Base-by-base conservation (phyloP, 805 yeast genomes). In the Ogataea angusta region DNA sequence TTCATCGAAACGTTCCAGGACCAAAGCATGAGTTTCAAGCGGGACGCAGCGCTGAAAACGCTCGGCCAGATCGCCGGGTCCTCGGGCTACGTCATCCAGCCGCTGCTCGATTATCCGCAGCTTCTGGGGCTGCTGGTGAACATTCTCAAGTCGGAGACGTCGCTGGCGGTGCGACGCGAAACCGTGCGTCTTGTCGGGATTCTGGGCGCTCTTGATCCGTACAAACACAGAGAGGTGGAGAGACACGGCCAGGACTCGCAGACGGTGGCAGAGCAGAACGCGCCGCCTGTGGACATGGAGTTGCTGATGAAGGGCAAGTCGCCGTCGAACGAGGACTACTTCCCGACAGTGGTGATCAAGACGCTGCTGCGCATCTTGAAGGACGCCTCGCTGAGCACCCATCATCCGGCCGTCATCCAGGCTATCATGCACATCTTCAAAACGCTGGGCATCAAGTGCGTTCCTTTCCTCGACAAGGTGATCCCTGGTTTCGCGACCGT, bases 121-220 rank as follows among this genome's bases (percentile, higher is more conserved):
- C 68, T 93, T 19, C 66, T 93, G 30, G 89, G 91, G 6, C 78
- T 87, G 62, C 67, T 93, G 23, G 86, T 89, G 3, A 82, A 80
- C 39, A 88, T 93, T 29, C 66, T 93, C 40, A 85, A 85, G 48
- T 78, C 89, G 43, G 97, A 91, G 54, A 76, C 79, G 9, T 78
- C 95, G 0, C 75, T 82, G 3, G 66, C 75, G 4, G 80, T 87
- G 6, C 78, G 93, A 54, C 69, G 96, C 42, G 98, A 93, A 59
- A 85, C 96, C 0, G 95, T 93, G 1, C 74, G 91, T 48, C 64
- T 93, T 17, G 68, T 93, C 42, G 99, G 99, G 57, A 89, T 90
- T 24, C 67, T 93, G 30, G 99, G 99, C 48, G 99, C 99, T 0
- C 68, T 93, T 34, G 99, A 93, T 63, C 99, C 99, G 1, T 93